Evolutionary conservation across 768 basidiomycete species (phyloP).

Genomic region (Lactifluus volemus): DNA sequence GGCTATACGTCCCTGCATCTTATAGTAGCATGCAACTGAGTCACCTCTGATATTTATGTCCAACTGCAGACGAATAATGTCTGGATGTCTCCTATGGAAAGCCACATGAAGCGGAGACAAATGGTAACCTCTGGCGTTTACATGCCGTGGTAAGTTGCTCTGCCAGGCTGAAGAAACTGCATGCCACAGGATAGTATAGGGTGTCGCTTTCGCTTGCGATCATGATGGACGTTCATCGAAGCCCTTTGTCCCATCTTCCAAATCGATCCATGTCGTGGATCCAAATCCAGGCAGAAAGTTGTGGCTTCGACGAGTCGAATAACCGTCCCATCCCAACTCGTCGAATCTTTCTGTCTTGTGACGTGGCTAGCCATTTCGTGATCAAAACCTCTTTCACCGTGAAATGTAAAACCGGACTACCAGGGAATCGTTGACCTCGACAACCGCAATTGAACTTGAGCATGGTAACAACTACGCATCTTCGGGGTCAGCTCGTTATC

Average conservation of each 20-base stretch:
- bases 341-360: no score
- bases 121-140: background rate
- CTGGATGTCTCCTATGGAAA: background rate
- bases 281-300: background rate
- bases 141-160: background rate
- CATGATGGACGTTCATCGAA: background rate
- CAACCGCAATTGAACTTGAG: no score
- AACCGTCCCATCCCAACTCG: no score
- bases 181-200: no score
- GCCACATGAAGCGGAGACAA: background rate
- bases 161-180: background rate
- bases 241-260: background rate
- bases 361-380: no score
- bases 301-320: background rate
- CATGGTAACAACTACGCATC: no score
- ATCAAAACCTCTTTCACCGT: no score
- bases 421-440: no score
- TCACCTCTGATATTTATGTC: background rate
- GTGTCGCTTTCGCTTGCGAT: background rate
- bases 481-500: no score
- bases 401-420: no score
- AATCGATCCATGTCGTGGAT: background rate
- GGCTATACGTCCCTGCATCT: background rate
- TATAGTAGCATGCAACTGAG: background rate
- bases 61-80: background rate